Evolutionary conservation across 2,329 filamentous ascomycete species (phyloP), one percentile per base, ranked within the genome.

Genomic region (Ascochyta fabae): DNA sequence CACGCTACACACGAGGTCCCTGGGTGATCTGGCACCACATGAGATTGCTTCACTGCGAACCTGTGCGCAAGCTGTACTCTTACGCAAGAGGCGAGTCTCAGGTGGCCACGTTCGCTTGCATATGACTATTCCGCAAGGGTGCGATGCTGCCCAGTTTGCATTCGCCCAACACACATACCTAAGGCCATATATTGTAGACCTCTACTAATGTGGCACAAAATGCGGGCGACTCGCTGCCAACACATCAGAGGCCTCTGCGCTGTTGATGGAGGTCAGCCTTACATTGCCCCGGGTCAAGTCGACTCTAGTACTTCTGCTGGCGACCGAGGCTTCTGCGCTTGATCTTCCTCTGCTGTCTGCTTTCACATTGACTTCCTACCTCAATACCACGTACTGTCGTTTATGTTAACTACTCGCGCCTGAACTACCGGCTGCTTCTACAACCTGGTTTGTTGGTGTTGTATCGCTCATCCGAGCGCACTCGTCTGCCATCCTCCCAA

Each of bases 11-110:
- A 61, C 41, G 48, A 58, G 56, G 59, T 58, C 55, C 58, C 61
- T 58, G 59, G 70, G 65, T 75, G 70, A 73, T 75, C 69, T 75
- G 72, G 71, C 73, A 75, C 71, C 70, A 70, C 59, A 68, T 58
- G 62, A 62, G 38, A 60, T 60, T 45, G 56, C 64, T 58, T 64
- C 56, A 59, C 68, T 73, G 72, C 71, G 71, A 74, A 74, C 70
- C 61, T 60, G 60, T 66, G 68, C 67, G 66, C 59, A 64, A 60
- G 56, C 48, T 65, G 56, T 60, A 62, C 60, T 65, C 60, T 66
- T 61, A 55, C 51, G 50, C 41, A 61, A 55, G 64, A 75, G 66
- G 70, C 73, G 71, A 75, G 67, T 75, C 67, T 67, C 47, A 65
- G 68, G 53, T 64, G 64, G 67, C 68, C 72, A 75, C 73, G 69